Conservation (phyloP, 164 flowering plant species). For the Litsea cubeba region DNA sequence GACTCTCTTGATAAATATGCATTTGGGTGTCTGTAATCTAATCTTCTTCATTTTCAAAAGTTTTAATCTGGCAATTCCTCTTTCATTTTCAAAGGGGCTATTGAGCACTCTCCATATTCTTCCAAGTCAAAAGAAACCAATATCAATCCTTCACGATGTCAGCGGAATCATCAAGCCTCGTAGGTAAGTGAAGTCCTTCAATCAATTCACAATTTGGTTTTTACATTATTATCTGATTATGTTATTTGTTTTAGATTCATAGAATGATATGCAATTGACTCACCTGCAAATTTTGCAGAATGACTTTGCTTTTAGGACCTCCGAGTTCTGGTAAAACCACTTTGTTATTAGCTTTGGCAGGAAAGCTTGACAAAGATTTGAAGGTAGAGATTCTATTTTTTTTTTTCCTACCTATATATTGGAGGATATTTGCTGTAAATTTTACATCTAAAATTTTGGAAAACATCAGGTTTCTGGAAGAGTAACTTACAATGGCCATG, state of each 20-base stretch:
- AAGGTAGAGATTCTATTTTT: conserved; percentile 2
- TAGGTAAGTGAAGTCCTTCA: conserved; percentile 19
- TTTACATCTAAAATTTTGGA: neutral
- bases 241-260: neutral
- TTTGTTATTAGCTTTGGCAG: conserved; percentile 74
- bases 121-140: conserved; percentile 16
- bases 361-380: conserved; percentile 53
- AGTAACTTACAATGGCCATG: conserved; percentile 71
- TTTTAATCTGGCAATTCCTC: neutral
- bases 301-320: conserved; percentile 85
- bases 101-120: conserved; percentile 8
- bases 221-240: neutral
- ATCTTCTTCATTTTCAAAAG: neutral
- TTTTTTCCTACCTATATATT: neutral
- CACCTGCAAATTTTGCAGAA: conserved; percentile 32
- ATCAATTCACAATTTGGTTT: neutral
- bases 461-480: conserved; percentile 40
- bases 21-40: neutral
- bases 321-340: conserved; percentile 97
- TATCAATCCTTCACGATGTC: conserved; percentile 19
- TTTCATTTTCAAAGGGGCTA: conserved; percentile 2
- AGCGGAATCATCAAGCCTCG: conserved; percentile 34
- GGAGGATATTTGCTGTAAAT: too few relatives aligned
- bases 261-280: neutral
- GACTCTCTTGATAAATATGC: neutral